These are phyloP conservation scores for Cryptosporidium meleagridis DNA, from an alignment of 169 alveolate genomes.

Conservation along the genomic window DNA sequence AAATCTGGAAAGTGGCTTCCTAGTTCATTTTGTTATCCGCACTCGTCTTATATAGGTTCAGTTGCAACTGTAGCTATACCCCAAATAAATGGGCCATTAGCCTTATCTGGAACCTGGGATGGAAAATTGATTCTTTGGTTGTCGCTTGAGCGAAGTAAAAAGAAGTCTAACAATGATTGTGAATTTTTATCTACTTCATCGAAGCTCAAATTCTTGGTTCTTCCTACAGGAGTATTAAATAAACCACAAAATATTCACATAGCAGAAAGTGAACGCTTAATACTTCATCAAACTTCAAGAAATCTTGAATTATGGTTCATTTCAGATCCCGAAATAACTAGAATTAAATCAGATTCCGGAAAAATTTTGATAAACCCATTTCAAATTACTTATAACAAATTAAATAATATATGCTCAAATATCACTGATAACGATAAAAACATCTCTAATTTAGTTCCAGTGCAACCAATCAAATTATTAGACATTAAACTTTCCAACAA, in stretches of 20 bases:
- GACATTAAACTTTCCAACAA: constrained; percentile 32
- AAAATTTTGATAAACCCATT: constrained; percentile 30
- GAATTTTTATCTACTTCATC: background rate
- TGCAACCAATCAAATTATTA: constrained; percentile 61
- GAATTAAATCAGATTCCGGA: background rate
- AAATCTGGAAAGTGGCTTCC: constrained; percentile 40
- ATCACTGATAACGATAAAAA: background rate
- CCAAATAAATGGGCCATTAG: constrained; percentile 48
- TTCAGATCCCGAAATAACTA: constrained; percentile 3
- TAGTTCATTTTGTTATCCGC: constrained; percentile 54
- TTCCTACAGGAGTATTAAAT: constrained; percentile 33
- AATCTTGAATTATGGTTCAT: constrained; percentile 61
- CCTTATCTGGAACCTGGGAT: constrained; percentile 67
- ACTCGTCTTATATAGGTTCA: constrained; percentile 1
- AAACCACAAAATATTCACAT: constrained; percentile 8
- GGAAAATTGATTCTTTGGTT: constrained; percentile 64
- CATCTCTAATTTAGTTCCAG: constrained; percentile 22
- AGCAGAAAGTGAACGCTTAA: constrained; percentile 57
- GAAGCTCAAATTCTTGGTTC: background rate
- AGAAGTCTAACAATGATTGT: background rate
- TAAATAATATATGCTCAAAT: constrained; percentile 7
- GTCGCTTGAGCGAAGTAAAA: constrained; percentile 9
- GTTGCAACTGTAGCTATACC: constrained; percentile 36
- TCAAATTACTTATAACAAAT: constrained; percentile 7
- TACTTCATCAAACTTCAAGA: constrained; percentile 8